phyloP scores from a whole-genome alignment of 2,329 filamentous ascomycete species.

The Penicillium janthinellum region DNA sequence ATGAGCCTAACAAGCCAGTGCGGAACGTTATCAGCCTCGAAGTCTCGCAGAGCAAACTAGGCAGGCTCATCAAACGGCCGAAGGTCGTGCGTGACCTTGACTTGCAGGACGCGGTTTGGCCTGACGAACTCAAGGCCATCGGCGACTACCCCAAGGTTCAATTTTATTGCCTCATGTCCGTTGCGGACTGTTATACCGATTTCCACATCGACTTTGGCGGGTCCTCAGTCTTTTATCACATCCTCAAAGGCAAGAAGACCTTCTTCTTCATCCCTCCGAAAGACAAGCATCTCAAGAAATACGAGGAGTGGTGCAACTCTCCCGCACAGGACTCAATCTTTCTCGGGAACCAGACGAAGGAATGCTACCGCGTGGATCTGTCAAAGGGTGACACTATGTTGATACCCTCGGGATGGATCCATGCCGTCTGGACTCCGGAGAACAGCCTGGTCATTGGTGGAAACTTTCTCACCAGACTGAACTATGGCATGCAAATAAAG shows the following conservation, averaged over 20 bases:
- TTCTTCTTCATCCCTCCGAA: constrained; percentile 73
- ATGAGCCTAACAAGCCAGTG: constrained; percentile 58
- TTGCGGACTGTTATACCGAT: constrained; percentile 70
- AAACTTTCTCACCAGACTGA: constrained; percentile 67
- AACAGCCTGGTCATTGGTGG: constrained; percentile 72
- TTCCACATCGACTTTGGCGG: constrained; percentile 74
- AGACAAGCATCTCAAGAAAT: constrained; percentile 68
- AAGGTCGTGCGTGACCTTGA: constrained; percentile 66
- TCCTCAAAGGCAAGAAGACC: constrained; percentile 68
- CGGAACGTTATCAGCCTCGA: constrained; percentile 71
- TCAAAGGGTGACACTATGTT: constrained; percentile 69
- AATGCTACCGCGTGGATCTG: constrained; percentile 68
- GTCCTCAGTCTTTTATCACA: constrained; percentile 71
- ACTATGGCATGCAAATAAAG: constrained; percentile 68
- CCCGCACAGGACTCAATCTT: constrained; percentile 68
- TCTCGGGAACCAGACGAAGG: constrained; percentile 64
- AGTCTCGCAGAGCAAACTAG: constrained; percentile 65
- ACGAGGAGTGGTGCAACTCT: constrained; percentile 71
- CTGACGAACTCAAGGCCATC: constrained; percentile 53
- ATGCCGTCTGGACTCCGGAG: constrained; percentile 70
- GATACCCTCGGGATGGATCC: constrained; percentile 72
- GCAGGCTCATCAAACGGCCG: constrained; percentile 63
- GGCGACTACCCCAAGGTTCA: constrained; percentile 65
- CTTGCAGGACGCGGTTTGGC: constrained; percentile 56
- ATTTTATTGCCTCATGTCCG: constrained; percentile 71